Base-by-base conservation (phyloP, 352 stramenopile genomes). In the Globisporangium mamillatum region DNA sequence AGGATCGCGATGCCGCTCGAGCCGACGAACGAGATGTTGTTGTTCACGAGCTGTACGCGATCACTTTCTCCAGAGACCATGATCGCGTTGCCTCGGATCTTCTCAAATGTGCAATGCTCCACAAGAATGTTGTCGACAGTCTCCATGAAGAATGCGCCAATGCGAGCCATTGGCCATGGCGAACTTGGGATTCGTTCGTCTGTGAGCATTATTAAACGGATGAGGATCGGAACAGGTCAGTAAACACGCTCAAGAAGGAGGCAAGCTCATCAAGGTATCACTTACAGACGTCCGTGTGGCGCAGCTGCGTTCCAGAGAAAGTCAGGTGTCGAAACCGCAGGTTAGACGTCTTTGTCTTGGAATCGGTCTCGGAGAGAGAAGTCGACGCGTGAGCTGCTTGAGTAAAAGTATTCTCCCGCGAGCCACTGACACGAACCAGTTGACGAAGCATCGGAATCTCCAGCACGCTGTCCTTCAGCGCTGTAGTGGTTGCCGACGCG, bases 1-100 rank as follows among this genome's bases (percentile, higher is more conserved):
- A 94, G 44, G 8, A 92, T 55, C 0, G 75, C 64, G 59, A 94
- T 86, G 1, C 73, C 86, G 4, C 68, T 82, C 24, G 76, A 73
- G 5, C 82, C 84, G 20, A 91, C 66, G 46, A 81, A 89, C 32
- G 80, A 89, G 25, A 94, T 52, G 64, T 94, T 91, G 76, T 92
- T 94, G 75, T 88, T 78, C 44, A 72, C 75, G 24, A 94, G 50
- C 18, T 74, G 73, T 27, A 94, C 75, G 18, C 61, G 68, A 36
- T 77, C 72, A 71, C 68, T 91, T 29, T 84, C 80, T 0, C 82
- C 84, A 6, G 84, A 91, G 0, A 94, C 63, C 56, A 92, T 68
- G 50, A 94, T 68, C 16, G 86, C 84, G 53, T 94, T 92, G 58
- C 84, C 86, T 1, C 80, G 79, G 24, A 91, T 81, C 66, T 86